Percentiles rank a stretch among this genome's conserved stretches.
Evolutionary conservation across 108 stramenopile genomes (phyloP).

Genomic region (Heterococcus sp.): DNA sequence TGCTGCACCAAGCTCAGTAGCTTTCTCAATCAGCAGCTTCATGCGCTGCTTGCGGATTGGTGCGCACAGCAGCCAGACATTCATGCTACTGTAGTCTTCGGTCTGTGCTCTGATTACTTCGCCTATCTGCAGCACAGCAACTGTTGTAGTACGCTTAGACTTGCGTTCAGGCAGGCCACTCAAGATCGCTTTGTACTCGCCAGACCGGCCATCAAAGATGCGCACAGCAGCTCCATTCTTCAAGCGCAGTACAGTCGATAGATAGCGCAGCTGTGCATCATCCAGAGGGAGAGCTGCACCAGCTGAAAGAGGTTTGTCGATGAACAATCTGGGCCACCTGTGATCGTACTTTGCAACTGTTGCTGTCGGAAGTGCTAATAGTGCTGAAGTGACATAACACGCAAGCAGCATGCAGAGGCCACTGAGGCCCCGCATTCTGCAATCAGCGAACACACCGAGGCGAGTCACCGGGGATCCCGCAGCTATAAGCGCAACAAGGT

Average conservation of each 20-base stretch:
- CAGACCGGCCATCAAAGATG: conserved; percentile 29
- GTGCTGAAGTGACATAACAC: too few relatives aligned
- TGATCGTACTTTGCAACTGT: too few relatives aligned
- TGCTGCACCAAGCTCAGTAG: conserved; percentile 52
- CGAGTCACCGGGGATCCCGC: too few relatives aligned
- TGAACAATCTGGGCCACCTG: too few relatives aligned
- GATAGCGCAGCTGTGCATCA: conserved; percentile 25
- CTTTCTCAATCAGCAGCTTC: conserved; percentile 57
- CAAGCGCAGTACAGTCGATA: conserved; percentile 46
- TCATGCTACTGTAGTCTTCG: neutral
- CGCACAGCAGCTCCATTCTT: conserved; percentile 25
- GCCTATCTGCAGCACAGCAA: conserved; percentile 6
- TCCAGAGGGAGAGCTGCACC: too few relatives aligned
- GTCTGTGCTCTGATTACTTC: neutral
- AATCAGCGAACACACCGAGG: too few relatives aligned
- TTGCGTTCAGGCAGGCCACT: neutral
- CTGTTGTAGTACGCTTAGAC: neutral
- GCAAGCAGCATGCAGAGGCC: too few relatives aligned
- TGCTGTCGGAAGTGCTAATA: too few relatives aligned
- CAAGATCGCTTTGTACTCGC: conserved; percentile 17
- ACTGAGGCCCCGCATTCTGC: too few relatives aligned
- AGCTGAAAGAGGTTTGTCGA: too few relatives aligned
- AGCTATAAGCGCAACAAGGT: too few relatives aligned
- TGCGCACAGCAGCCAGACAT: conserved; percentile 39
- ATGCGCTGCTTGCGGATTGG: conserved; percentile 47